phyloP scores from a whole-genome alignment of 768 basidiomycete genomes.

The Serendipita indica region DNA sequence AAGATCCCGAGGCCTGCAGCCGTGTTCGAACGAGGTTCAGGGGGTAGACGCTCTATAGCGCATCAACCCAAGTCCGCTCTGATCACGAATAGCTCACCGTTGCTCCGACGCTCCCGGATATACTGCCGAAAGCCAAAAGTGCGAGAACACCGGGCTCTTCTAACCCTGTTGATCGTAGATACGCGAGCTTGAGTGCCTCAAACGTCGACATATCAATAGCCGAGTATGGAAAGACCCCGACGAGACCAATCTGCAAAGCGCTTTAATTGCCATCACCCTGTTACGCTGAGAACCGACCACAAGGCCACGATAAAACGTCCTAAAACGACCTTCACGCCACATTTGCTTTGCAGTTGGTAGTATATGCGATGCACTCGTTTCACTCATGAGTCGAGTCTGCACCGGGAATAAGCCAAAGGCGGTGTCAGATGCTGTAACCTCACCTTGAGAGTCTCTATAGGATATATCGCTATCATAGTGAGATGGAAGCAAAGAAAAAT shows the following conservation, averaged over 20 bases:
- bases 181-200: conserved; percentile 85
- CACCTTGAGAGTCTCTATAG: conserved; percentile 90
- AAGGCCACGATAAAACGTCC: conserved; percentile 83
- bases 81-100: conserved; percentile 23
- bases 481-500: conserved; percentile 15
- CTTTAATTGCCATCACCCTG: conserved; percentile 15
- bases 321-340: conserved; percentile 63
- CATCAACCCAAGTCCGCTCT: background rate
- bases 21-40: conserved; percentile 85
- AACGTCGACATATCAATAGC: conserved; percentile 98
- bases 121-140: conserved; percentile 75
- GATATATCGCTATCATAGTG: conserved; percentile 65
- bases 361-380: background rate
- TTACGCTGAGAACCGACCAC: conserved; percentile 40
- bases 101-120: conserved; percentile 88
- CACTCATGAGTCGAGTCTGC: conserved; percentile 92
- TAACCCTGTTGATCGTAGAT: conserved; percentile 69
- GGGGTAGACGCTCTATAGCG: conserved; percentile 61
- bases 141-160: conserved; percentile 85
- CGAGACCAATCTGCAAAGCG: conserved; percentile 62
- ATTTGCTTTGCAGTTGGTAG: conserved; percentile 50
- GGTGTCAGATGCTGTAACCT: background rate
- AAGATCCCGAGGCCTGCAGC: conserved; percentile 88
- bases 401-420: background rate
- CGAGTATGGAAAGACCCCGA: conserved; percentile 85